Evolutionary conservation across 1,139 yeast genomes (phyloP), one percentile per base, ranked within the genome.

Genomic region (Kodamaea fungicola): DNA sequence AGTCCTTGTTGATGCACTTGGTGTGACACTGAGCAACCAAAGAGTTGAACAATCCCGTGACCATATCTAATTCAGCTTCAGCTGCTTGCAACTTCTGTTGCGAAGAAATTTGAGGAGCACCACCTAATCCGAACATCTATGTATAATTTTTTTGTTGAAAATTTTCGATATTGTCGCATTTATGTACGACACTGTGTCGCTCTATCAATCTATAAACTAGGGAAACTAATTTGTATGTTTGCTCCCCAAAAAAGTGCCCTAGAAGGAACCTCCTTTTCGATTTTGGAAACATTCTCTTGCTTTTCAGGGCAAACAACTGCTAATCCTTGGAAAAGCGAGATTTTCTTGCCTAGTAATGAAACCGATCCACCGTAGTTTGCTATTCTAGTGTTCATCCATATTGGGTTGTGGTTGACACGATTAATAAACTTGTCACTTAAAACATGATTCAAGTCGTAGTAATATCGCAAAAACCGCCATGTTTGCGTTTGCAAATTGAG

Each of bases 51-150:
- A 90, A 89, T 50, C 94, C 96, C 23, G 97, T 89, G 51, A 90
- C 96, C 83, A 90, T 83, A 60, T 90, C 97, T 50, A 90, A 77
- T 65, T 90, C 97, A 38, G 97, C 97, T 54, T 94, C 96, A 45
- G 79, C 83, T 55, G 71, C 78, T 52, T 74, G 74, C 45, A 84
- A 71, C 64, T 84, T 84, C 60, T 83, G 89, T 51, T 82, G 85
- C 33, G 88, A 76, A 30, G 85, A 72, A 45, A 80, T 59, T 61
- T 81, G 87, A 47, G 90, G 89, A 50, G 82, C 69, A 46, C 88
- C 87, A 53, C 96, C 95, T 52, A 92, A 76, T 59, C 98, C 98
- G 59, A 90, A 79, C 76, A 71, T 71, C 51, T 23, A 26, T 24
- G 21, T 27, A 12, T 12, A 31, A 24, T n/a, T 12, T 13, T 29